Percentiles rank a stretch among this genome's conserved stretches.
Conservation (phyloP, 257 asterid genomes). For the Fraxinus cuspidata region DNA sequence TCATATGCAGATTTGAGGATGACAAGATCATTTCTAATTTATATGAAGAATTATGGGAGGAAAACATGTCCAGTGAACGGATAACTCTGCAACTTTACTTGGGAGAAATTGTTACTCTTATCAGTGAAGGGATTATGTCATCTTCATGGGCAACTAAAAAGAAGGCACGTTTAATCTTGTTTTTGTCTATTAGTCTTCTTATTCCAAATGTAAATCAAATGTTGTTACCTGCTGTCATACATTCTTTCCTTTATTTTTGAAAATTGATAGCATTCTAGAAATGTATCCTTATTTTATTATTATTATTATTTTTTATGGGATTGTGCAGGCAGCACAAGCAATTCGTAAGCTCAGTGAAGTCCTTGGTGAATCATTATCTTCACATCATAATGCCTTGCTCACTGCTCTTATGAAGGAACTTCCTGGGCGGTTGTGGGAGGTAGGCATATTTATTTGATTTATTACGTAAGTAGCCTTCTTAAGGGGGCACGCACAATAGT, state of each 20-base stretch:
- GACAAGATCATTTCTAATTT: slow-evolving; percentile 77
- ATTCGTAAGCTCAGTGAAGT: slow-evolving; percentile 79
- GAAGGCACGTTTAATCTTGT: slow-evolving; percentile 52
- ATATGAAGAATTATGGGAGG: slow-evolving; percentile 96
- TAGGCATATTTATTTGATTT: slow-evolving; percentile 32
- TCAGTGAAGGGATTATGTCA: slow-evolving; percentile 69
- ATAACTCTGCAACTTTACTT: slow-evolving; percentile 80
- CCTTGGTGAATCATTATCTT: slow-evolving; percentile 78
- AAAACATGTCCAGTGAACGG: slow-evolving; percentile 91
- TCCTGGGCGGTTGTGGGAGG: slow-evolving; percentile 99
- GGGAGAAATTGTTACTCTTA: slow-evolving; percentile 80
- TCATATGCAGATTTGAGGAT: slow-evolving; percentile 80
- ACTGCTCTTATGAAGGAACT: slow-evolving; percentile 83
- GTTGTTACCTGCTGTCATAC: slow-evolving; percentile 1
- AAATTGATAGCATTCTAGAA: slow-evolving; percentile 16
- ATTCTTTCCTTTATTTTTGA: slow-evolving; percentile 12
- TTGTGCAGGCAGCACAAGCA: slow-evolving; percentile 85
- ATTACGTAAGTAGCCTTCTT: neutral
- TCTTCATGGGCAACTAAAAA: slow-evolving; percentile 96
- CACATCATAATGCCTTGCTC: slow-evolving; percentile 71
- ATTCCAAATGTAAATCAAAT: neutral
- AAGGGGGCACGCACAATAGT: too few relatives aligned
- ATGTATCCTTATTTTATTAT: neutral
- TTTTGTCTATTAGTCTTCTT: slow-evolving; percentile 13
- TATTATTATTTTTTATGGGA: slow-evolving; percentile 20